Evolutionary conservation across 306 rosid genomes (phyloP).

Genomic region (Hippophae gyantsensis): DNA sequence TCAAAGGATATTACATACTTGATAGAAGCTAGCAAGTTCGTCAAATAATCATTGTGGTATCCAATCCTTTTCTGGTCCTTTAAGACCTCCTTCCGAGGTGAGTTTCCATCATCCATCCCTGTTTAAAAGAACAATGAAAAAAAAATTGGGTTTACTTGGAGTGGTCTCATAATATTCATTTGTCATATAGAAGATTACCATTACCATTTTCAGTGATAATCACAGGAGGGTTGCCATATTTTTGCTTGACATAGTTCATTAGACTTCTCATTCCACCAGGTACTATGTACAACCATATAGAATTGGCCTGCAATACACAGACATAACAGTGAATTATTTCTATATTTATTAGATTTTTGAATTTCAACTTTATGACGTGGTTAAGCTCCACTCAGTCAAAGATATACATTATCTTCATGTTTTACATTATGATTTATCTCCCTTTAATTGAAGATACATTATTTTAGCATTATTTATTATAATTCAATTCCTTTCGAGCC

Average conservation of each 20-base stretch:
- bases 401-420: too few relatives aligned
- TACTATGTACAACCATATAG: conserved; percentile 75
- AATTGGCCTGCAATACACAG: conserved; percentile 46
- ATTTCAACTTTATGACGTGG: too few relatives aligned
- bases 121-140: background rate
- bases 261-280: conserved; percentile 63
- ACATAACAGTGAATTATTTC: background rate
- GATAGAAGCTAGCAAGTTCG: conserved; percentile 49
- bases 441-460: too few relatives aligned
- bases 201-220: conserved; percentile 90
- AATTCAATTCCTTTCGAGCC: too few relatives aligned
- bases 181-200: conserved; percentile 36
- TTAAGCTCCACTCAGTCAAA: too few relatives aligned
- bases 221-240: conserved; percentile 72
- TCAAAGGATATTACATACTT: conserved; percentile 23
- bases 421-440: too few relatives aligned
- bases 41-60: conserved; percentile 62
- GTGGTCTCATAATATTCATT: background rate
- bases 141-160: background rate
- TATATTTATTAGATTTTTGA: background rate
- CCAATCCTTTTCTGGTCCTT: conserved; percentile 74
- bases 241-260: conserved; percentile 59
- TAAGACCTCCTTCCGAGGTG: conserved; percentile 37
- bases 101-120: conserved; percentile 90
- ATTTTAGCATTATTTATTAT: too few relatives aligned